Base-by-base conservation (phyloP, 139 green algal genomes). In the Asterochloris sp. region DNA sequence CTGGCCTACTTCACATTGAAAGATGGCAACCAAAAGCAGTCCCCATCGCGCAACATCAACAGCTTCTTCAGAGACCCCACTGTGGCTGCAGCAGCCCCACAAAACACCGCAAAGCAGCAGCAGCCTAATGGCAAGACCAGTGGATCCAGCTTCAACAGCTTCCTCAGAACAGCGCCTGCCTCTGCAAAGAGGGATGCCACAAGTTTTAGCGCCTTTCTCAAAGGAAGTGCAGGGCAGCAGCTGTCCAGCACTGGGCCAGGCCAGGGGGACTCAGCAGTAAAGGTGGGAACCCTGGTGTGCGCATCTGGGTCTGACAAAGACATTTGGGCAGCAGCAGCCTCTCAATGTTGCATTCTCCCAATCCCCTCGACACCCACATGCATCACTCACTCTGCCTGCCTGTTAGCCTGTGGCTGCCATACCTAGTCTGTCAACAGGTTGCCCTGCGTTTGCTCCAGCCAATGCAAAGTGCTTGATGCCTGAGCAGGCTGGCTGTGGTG, bases 201-300 rank as follows among this genome's bases (percentile, higher is more conserved):
- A 61, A 80, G 76, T 62, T 80, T 80, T 64, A 27, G 74, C 16
- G 74, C 74, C 21, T 78, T 78, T 28, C 38, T 78, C 17, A 78
- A 78, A 63, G 13, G 26, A 23, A 54, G 38, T 54, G 38, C 38
- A 54, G 38, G 38, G 38, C 38, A 54, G 38, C 38, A 54, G 38
- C 38, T 54, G 38, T 6, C 38, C 38, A 54, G 38, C 38, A n/a
- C n/a, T n/a, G 38, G 6, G 38, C 38, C 38, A 54, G 6, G 38
- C 38, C 38, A 54, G 38, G 38, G 38, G 38, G 38, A 54, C 38
- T 54, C 38, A 54, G 38, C 38, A 54, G 38, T 54, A 6, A 54
- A 54, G 38, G 38, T 54, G 38, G 38, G 38, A 54, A 54, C 38
- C 38, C 38, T 54, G 38, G 38, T 54, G 38, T n/a, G n/a, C n/a